phyloP scores from a whole-genome alignment of 2,329 filamentous ascomycete genomes.

The Pseudocercospora eumusae region DNA sequence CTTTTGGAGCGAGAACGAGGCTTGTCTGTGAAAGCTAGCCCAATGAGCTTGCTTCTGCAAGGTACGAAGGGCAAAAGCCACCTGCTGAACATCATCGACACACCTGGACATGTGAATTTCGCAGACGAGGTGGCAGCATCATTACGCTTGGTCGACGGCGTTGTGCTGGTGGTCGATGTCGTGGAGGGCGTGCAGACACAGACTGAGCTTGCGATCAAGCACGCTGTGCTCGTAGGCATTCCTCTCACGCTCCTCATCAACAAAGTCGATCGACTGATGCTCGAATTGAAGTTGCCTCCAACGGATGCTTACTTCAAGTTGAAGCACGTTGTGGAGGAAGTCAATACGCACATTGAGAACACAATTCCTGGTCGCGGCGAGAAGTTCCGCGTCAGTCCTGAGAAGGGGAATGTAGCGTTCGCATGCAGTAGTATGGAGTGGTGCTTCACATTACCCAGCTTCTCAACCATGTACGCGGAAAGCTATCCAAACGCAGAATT shows the following conservation, averaged over 20 bases:
- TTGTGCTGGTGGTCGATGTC: slow-evolving; percentile 91
- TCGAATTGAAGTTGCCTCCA: slow-evolving; percentile 91
- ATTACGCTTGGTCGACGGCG: slow-evolving; percentile 82
- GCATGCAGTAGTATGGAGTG: slow-evolving; percentile 91
- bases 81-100: slow-evolving; percentile 91
- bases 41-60: slow-evolving; percentile 90
- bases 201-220: slow-evolving; percentile 95
- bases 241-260: slow-evolving; percentile 90
- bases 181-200: slow-evolving; percentile 99
- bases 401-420: slow-evolving; percentile 98
- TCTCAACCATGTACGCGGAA: slow-evolving; percentile 94
- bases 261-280: slow-evolving; percentile 93
- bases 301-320: slow-evolving; percentile 98
- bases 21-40: slow-evolving; percentile 85
- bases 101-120: slow-evolving; percentile 96
- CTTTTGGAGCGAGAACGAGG: slow-evolving; percentile 85
- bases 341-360: slow-evolving; percentile 93
- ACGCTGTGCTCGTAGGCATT: slow-evolving; percentile 85
- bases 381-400: slow-evolving; percentile 79
- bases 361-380: slow-evolving; percentile 79
- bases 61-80: slow-evolving; percentile 92
- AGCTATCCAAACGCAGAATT: slow-evolving; percentile 63
- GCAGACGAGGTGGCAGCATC: slow-evolving; percentile 93
- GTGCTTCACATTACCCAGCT: slow-evolving; percentile 93
- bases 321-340: slow-evolving; percentile 97